Evolutionary conservation across 805 yeast species (phyloP), one percentile per base, ranked within the genome.

Genomic region (Spathaspora girioi): DNA sequence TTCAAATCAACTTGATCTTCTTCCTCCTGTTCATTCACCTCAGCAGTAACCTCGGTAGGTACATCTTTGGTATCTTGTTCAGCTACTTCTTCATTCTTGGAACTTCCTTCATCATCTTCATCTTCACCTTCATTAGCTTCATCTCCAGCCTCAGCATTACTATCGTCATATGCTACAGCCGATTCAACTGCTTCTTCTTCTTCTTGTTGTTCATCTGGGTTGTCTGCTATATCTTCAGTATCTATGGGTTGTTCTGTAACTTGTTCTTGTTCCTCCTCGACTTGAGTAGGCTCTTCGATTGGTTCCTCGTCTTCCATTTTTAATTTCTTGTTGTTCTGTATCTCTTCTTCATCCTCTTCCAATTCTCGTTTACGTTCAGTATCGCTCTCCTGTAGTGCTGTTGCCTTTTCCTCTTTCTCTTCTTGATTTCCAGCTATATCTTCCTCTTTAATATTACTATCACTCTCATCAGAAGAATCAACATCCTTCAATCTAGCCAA

Each of bases 401-500:
- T 52, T n/a, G 43, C 58, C 31, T 56, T 8, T 29, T 10, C 10
- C 9, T 29, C 14, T 29, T 45, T 48, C 38, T 40, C 43, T 9
- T 7, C 46, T 27, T 20, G 38, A 44, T 26, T 9, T 11, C 46
- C 52, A 50, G 53, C 43, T 6, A 57, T n/a, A n/a, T n/a, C 65
- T 41, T 58, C 64, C 11, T 66, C n/a, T n/a, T n/a, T n/a, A n/a
- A n/a, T 71, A 11, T 31, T 31, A 5, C 12, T 8, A 31, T 35
- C 40, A 15, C 40, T 35, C 3, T 35, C 40, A 26, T 66, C 67
- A 43, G 66, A 72, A 5, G 72, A 63, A 56, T 71, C 73, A 10
- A 69, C 70, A 18, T 68, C 76, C 53, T 66, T 66, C 50, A 70
- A 57, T 31, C 70, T 57, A 3, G 79, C 79, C 56, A 76, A 63